Evolutionary conservation across 176 grass and related monocot genomes (phyloP).

Genomic region (Oryza glaberrima): DNA sequence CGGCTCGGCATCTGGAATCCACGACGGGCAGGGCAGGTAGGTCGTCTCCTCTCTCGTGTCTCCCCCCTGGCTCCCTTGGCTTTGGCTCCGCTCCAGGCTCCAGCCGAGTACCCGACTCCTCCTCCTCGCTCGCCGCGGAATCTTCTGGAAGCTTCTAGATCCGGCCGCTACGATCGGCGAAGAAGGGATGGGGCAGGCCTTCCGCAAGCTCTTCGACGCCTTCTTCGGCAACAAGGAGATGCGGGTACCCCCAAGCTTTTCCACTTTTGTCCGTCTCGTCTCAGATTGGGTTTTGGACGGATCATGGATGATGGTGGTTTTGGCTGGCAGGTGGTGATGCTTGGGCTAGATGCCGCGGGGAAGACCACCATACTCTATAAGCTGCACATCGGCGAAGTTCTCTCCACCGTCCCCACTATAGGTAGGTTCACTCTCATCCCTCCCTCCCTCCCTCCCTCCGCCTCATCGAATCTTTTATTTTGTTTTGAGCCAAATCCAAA

Average conservation of each 20-base stretch:
- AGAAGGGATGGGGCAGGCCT: constrained; percentile 91
- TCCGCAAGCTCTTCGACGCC: constrained; percentile 98
- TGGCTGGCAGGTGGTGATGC: constrained; percentile 86
- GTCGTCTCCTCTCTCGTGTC: background rate
- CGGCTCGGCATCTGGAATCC: constrained; percentile 16
- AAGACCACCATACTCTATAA: constrained; percentile 99
- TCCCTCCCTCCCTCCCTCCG: background rate
- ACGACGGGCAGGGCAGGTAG: background rate
- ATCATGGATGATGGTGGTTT: background rate
- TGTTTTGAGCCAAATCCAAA: background rate
- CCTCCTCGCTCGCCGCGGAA: background rate
- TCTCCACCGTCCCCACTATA: constrained; percentile 94
- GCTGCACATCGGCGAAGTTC: constrained; percentile 91
- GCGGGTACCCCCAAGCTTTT: constrained; percentile 55
- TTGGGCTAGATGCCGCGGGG: constrained; percentile 91
- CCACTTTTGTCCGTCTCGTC: background rate
- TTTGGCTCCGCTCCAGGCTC: background rate
- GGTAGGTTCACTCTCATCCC: constrained; percentile 59
- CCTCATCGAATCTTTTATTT: background rate
- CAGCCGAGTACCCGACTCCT: too few species aligned
- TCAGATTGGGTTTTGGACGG: background rate
- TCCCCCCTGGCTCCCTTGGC: too few species aligned
- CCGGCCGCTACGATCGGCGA: constrained; percentile 27
- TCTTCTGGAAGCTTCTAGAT: constrained; percentile 46
- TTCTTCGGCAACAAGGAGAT: constrained; percentile 98